A percentile compares a stretch with the other conserved stretches of the same genome.
phyloP scores from a whole-genome alignment of 768 basidiomycete species.

The Psilocybe tampanensis region DNA sequence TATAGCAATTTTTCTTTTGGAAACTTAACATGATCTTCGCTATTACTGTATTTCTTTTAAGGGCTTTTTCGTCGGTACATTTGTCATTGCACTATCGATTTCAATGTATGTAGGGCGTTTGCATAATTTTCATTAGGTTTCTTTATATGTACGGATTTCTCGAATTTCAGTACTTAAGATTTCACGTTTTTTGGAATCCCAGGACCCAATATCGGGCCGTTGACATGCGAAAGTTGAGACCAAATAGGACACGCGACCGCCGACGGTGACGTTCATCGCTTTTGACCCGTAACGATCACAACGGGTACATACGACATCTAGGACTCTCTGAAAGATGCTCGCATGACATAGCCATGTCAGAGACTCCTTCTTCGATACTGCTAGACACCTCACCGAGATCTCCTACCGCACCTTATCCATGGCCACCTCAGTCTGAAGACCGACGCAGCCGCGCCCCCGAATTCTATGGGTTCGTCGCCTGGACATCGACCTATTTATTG shows the following conservation, averaged over 20 bases:
- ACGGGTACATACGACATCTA: neutral
- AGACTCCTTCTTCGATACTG: conserved; percentile 17
- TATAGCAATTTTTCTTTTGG: too few relatives aligned
- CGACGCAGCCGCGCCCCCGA: conserved; percentile 74
- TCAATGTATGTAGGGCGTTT: neutral
- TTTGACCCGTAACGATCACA: too few relatives aligned
- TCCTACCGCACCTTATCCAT: conserved; percentile 25
- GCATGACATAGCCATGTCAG: conserved; percentile 21
- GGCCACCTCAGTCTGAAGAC: conserved; percentile 35
- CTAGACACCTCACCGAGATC: conserved; percentile 25
- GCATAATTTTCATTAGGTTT: too few relatives aligned
- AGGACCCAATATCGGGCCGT: too few relatives aligned
- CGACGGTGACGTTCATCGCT: too few relatives aligned
- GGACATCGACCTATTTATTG: conserved; percentile 72
- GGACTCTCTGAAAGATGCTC: conserved; percentile 10
- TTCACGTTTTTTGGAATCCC: too few relatives aligned
- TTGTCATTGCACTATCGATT: neutral
- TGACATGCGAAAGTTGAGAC: too few relatives aligned
- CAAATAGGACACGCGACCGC: too few relatives aligned
- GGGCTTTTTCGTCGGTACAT: neutral
- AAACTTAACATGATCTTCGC: too few relatives aligned
- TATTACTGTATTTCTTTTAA: too few relatives aligned
- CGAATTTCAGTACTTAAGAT: too few relatives aligned
- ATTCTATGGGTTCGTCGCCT: conserved; percentile 90
- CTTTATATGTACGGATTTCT: too few relatives aligned